Percentiles rank a stretch among this genome's conserved stretches.
phyloP scores from a whole-genome alignment of 371 early-diverging fungal species.

The Saksenaea vasiformis region DNA sequence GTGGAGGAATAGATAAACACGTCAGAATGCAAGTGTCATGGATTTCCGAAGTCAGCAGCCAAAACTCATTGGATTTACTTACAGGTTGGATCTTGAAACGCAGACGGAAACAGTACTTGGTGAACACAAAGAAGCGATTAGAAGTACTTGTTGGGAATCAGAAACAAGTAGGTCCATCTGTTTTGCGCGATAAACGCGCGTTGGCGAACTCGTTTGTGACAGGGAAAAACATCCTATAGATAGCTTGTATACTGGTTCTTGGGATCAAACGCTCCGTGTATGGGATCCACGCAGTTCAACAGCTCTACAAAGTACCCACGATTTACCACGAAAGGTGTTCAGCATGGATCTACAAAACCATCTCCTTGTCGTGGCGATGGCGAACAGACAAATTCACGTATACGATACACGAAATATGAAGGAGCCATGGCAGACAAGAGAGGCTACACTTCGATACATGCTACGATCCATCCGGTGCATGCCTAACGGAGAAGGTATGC shows the following conservation, averaged over 20 bases:
- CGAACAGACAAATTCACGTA: constrained; percentile 73
- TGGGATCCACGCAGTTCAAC: constrained; percentile 74
- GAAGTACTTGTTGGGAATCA: constrained; percentile 64
- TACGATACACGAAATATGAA: constrained; percentile 85
- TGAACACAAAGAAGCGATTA: constrained; percentile 60
- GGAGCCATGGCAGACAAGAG: constrained; percentile 72
- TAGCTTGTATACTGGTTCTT: constrained; percentile 78
- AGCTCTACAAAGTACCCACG: constrained; percentile 39
- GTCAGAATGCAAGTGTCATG: constrained; percentile 57
- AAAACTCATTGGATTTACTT: constrained; percentile 14
- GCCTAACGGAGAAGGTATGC: constrained; percentile 76
- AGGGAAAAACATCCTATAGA: constrained; percentile 34
- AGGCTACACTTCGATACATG: constrained; percentile 83
- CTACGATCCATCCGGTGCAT: constrained; percentile 78
- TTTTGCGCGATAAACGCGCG: not conserved
- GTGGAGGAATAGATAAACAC: constrained; percentile 70
- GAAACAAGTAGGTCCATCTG: constrained; percentile 42
- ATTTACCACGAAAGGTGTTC: constrained; percentile 68
- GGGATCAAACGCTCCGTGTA: constrained; percentile 84
- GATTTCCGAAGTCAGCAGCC: not conserved
- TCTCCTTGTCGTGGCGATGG: constrained; percentile 82
- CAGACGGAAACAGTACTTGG: constrained; percentile 47
- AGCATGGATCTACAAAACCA: constrained; percentile 75
- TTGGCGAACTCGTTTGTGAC: not conserved
- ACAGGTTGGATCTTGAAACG: constrained; percentile 56